Base-by-base conservation (phyloP, 2,329 filamentous ascomycete species). In the Cytospora piceicola region DNA sequence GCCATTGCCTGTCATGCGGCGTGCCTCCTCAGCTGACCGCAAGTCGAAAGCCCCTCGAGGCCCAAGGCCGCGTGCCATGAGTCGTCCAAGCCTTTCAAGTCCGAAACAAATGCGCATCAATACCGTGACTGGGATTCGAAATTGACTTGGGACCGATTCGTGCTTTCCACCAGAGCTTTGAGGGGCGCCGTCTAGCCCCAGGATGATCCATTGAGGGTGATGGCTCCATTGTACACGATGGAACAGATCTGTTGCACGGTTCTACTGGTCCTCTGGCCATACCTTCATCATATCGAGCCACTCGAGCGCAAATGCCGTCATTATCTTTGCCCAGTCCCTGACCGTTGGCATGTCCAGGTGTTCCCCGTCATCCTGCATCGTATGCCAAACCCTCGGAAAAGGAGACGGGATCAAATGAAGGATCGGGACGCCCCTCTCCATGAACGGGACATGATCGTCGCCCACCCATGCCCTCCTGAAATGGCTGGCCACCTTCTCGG, bases 371-470 rank as follows among this genome's bases (percentile, higher is more conserved):
- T 99, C 95, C 0, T 88, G 80, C 72, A 93, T 87, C 1, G 83
- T 90, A 78, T 99, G 95, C 95, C 95, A 99, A 1, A 96, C 90
- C 0, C 70, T 55, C 0, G 94, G 94, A 74, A 98, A 98, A 0
- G 90, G 90, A 4, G 82, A 83, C 0, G 94, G 93, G 65, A 99
- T 98, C 30, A 99, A 77, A 78, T 99, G 95, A 65, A 99, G 77
- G 20, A 98, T 84, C 32, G 96, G 90, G 0, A 98, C 94, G 1
- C 95, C 95, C 42, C 92, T 86, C 42, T 81, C 81, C 83, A 98
- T 88, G 72, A 99, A 99, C 0, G 95, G 95, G 6, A 97, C 77
- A 75, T 99, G 95, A 73, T 99, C 95, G 74, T 99, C 95, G 69
- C 88, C 83, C 12, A 97, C 86, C 66, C 77, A 87, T 55, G 75